These are phyloP conservation scores for Boletus speciosus DNA, from an alignment of 768 basidiomycete species.

Conservation along the genomic window DNA sequence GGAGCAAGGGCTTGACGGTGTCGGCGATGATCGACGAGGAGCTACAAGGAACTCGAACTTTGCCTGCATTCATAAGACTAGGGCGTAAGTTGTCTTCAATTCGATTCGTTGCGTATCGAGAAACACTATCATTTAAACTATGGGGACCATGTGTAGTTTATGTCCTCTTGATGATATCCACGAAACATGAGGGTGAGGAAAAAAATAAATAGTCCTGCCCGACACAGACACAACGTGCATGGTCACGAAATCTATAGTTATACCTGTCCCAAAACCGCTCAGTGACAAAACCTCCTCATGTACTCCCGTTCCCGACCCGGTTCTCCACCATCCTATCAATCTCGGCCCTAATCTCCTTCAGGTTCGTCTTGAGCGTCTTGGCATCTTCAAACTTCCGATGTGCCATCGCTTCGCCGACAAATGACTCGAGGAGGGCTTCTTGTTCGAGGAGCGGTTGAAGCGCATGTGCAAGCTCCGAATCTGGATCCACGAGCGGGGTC, in stretches of 20 bases:
- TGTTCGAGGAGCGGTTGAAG: slow-evolving; percentile 92
- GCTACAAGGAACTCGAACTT: no score
- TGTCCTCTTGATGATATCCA: slow-evolving; percentile 2
- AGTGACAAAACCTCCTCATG: neutral
- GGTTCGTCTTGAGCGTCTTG: slow-evolving; percentile 72
- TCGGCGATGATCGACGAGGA: no score
- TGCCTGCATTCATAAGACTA: no score
- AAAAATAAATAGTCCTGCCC: neutral
- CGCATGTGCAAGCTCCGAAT: slow-evolving; percentile 64
- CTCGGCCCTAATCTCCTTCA: slow-evolving; percentile 81
- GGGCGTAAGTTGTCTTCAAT: no score
- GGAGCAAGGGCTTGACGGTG: no score
- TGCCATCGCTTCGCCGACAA: slow-evolving; percentile 85
- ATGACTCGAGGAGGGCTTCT: slow-evolving; percentile 85
- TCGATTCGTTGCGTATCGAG: no score
- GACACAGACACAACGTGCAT: neutral
- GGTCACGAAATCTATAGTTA: neutral
- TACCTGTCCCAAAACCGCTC: neutral
- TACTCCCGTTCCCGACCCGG: slow-evolving; percentile 16
- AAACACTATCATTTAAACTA: no score
- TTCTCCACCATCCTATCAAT: slow-evolving; percentile 64
- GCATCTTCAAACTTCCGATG: slow-evolving; percentile 96
- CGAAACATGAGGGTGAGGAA: neutral
- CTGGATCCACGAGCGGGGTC: slow-evolving; percentile 48
- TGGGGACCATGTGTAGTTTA: no score